phyloP scores from a whole-genome alignment of 768 basidiomycete species.

The Psilocybe cyanescens region DNA sequence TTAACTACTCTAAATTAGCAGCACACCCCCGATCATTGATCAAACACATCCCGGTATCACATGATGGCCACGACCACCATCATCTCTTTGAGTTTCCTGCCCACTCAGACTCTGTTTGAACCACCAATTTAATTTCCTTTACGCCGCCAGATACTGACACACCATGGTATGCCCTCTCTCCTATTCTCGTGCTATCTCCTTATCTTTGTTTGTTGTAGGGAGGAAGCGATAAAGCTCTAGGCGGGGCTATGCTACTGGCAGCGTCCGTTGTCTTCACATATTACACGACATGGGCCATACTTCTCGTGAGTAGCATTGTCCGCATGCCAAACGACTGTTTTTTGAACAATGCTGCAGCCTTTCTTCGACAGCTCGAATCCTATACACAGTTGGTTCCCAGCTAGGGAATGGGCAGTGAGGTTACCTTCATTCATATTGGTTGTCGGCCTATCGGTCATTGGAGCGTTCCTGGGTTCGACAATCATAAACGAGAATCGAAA shows the following conservation, averaged over 20 bases:
- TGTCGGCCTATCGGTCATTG: constrained; percentile 79
- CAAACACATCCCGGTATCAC: background rate
- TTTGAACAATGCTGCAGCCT: constrained; percentile 50
- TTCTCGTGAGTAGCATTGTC: constrained; percentile 61
- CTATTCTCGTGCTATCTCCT: background rate
- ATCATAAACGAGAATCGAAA: constrained; percentile 75
- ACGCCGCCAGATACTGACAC: background rate
- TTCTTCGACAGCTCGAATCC: constrained; percentile 80
- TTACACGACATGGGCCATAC: constrained; percentile 90
- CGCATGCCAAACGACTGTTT: background rate
- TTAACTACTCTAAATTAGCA: background rate
- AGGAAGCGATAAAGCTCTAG: constrained; percentile 79
- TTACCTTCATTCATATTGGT: constrained; percentile 85
- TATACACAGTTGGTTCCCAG: constrained; percentile 79
- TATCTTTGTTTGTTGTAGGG: constrained; percentile 48
- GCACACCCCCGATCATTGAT: background rate
- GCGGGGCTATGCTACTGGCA: constrained; percentile 77
- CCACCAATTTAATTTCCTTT: background rate
- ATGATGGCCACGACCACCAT: background rate
- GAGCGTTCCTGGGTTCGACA: constrained; percentile 78
- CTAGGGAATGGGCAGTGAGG: constrained; percentile 91
- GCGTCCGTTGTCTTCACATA: constrained; percentile 82
- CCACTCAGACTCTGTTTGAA: background rate
- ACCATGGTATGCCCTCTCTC: constrained; percentile 9
- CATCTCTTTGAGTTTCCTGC: too few relatives aligned